A percentile compares a stretch with the other conserved stretches of the same genome.
Conservation (phyloP, 495 filamentous ascomycete species). For the Aspergillus sclerotiicarbonarius region DNA sequence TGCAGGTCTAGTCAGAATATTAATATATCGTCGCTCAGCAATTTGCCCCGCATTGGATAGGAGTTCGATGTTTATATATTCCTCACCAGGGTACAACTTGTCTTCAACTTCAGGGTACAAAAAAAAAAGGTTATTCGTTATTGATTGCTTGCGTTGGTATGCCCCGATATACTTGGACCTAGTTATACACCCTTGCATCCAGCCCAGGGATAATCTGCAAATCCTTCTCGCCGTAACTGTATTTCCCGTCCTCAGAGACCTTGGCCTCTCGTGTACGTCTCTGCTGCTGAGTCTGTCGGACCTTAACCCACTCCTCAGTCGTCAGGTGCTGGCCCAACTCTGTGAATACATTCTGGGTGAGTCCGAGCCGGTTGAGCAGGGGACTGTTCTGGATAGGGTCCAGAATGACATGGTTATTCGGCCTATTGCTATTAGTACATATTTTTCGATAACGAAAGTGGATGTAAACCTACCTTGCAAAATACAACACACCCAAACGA, state of each 20-base stretch:
- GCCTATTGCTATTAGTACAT: conserved; percentile 16
- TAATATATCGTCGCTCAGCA: no score
- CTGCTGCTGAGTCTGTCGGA: conserved; percentile 42
- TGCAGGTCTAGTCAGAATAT: no score
- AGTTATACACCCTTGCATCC: conserved; percentile 45
- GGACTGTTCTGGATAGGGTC: conserved; percentile 45
- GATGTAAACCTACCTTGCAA: conserved; percentile 28
- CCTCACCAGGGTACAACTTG: no score
- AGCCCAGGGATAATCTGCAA: conserved; percentile 49
- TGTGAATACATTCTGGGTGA: conserved; percentile 34
- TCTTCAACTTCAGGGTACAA: no score
- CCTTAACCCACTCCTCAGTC: conserved; percentile 35
- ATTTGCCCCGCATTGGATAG: no score
- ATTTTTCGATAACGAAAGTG: not conserved
- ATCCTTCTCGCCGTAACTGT: conserved; percentile 38
- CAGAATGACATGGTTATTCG: conserved; percentile 38
- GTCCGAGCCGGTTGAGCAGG: conserved; percentile 39
- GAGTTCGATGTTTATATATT: no score
- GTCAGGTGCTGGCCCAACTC: conserved; percentile 35
- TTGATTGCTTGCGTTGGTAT: no score
- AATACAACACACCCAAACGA: conserved; percentile 49
- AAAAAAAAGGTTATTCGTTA: no score
- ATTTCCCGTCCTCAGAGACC: conserved; percentile 38
- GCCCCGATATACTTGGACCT: no score
- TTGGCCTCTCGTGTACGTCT: conserved; percentile 40